Base-by-base conservation (phyloP, 2,329 filamentous ascomycete species). In the Epichloe baconii region DNA sequence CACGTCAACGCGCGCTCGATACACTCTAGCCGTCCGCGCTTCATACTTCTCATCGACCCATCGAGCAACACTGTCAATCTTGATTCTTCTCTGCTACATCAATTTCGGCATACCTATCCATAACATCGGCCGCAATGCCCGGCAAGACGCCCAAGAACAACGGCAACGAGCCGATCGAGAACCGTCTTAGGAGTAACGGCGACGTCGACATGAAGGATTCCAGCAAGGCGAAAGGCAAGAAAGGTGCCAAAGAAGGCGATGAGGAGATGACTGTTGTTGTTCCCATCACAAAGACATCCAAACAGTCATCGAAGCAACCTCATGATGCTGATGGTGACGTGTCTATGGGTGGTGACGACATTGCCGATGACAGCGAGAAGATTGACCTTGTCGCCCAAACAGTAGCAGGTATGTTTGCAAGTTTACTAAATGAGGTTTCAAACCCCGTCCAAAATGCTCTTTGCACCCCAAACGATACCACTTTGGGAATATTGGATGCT, bases 261-360 rank as follows among this genome's bases (percentile, higher is more conserved):
- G 82, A 83, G 61, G 84, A 88, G 72, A 88, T 88, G 83, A 88
- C 85, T 48, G 84, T 88, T 57, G 85, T 89, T 60, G 83, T 88
- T 44, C 84, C 85, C 50, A 83, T 83, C 52, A 79, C 82, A 57
- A 88, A 88, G 73, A 71, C 72, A 61, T 71, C 75, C 54, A 77
- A 77, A 63, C 69, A 80, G 69, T 69, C 77, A 52, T 76, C 81
- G 53, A 73, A 73, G 58, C 73, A 76, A 55, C 68, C 73, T 50
- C 69, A 72, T 57, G 80, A 85, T 63, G 74, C 74, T 53, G 83
- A 88, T 59, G 82, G 77, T 48, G 86, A 90, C 65, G 75, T 88
- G 56, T 71, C 74, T 57, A 89, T 89, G 85, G 80, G 80, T 57
- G 82, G 79, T 56, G 70, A 73, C 65, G 73, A 79, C 57, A 67